A percentile compares a stretch with the other conserved stretches of the same genome.
These are phyloP conservation scores for Trichomonas vaginalis DNA, from an alignment of 208 protist genomes.

Conservation along the genomic window DNA sequence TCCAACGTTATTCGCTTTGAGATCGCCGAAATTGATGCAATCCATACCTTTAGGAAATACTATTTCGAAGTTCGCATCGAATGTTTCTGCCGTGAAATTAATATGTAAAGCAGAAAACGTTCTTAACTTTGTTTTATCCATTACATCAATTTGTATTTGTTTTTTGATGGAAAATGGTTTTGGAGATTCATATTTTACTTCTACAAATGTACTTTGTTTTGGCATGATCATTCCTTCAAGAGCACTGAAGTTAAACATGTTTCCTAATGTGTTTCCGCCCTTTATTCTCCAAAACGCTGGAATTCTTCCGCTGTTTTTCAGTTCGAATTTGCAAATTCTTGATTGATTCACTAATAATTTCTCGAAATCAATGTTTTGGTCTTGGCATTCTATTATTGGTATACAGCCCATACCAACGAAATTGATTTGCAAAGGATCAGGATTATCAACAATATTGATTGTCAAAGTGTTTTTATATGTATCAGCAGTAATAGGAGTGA, in stretches of 20 bases:
- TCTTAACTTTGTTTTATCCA: background rate
- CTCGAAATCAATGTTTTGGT: background rate
- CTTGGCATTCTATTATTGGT: background rate
- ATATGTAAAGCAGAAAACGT: background rate
- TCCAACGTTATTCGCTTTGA: background rate
- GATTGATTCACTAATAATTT: background rate
- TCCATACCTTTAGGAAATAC: background rate
- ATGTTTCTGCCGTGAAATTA: background rate
- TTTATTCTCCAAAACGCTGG: background rate
- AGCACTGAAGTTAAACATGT: background rate
- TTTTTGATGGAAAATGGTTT: background rate
- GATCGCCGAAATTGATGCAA: background rate
- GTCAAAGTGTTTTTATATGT: background rate
- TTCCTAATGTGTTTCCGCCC: background rate
- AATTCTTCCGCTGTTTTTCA: background rate
- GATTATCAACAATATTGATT: background rate
- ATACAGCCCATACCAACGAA: background rate
- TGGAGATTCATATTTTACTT: background rate
- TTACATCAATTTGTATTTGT: background rate
- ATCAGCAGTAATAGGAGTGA: background rate
- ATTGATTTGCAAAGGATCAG: background rate
- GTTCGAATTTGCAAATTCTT: background rate
- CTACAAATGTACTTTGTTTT: background rate
- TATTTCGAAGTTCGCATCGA: background rate
- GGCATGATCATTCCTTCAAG: background rate